Evolutionary conservation across 1,284 basidiomycete species (phyloP), one percentile per base, ranked within the genome.

Genomic region (Exobasidium rhododendri): DNA sequence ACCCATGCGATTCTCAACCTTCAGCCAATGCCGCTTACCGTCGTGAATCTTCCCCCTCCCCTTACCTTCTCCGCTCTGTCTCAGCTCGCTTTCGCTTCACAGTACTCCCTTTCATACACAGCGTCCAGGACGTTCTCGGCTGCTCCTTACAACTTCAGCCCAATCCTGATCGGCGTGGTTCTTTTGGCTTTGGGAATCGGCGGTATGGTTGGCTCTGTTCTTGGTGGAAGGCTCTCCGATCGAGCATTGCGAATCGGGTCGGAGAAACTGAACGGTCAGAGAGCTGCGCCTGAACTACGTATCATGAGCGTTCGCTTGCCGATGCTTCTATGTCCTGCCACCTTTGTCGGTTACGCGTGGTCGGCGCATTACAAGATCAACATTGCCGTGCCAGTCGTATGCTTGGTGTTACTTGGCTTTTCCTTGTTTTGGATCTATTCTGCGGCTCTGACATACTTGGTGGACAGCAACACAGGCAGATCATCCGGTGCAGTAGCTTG

Each of bases 171-270:
- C n/a, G 65, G 65, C n/a, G 30, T 54, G n/a, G 47, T 67, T 10
- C 50, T 67, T 5, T 56, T 67, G n/a, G 26, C 52, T 14, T 35
- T 67, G 6, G 65, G 65, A 28, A 56, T 47, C 11, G 89, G 90
- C 4, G 86, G 84, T 66, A 83, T 91, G 31, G 73, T 81, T 1
- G 91, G 91, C 2, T 88, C 86, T 63, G 67, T 92, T 6, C 66
- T 88, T 0, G 91, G 91, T 7, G 91, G 92, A 0, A 83, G 86
- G 7, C 90, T 86, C 82, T 90, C 88, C 1, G 92, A 94, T 78
- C 78, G 82, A 47, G 82, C 87, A 35, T 82, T 91, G 51, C 79
- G 89, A 57, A 22, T 50, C 49, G 20, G 14, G 20, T 3, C 31
- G 17, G 29, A 14, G 22, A 10, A 51, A 40, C 3, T 17, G 20